Percentiles rank a stretch among this genome's conserved stretches.
Conservation (phyloP, 2,329 filamentous ascomycete species). For the Aspergillus vadensis region DNA sequence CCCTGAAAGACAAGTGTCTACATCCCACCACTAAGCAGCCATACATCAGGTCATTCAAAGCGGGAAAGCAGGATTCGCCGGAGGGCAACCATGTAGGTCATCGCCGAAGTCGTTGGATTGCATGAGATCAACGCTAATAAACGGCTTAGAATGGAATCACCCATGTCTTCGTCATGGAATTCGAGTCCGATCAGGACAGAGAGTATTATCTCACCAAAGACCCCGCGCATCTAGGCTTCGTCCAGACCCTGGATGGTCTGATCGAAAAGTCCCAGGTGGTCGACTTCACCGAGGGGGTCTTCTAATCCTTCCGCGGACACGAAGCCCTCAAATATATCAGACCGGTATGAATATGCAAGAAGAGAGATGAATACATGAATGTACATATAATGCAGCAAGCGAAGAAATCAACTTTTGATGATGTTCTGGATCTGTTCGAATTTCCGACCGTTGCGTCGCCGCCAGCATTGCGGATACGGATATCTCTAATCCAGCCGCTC, state of each 20-base stretch:
- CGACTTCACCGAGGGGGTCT: conserved; percentile 31
- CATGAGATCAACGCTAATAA: neutral
- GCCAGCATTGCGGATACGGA: neutral
- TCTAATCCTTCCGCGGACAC: neutral
- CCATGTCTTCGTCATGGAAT: conserved; percentile 70
- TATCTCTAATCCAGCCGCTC: neutral
- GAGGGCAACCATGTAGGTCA: conserved; percentile 60
- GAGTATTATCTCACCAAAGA: conserved; percentile 69
- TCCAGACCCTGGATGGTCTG: conserved; percentile 42
- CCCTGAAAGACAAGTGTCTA: conserved; percentile 59
- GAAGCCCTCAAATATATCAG: too few relatives aligned
- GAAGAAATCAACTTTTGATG: neutral
- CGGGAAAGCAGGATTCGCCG: conserved; percentile 63
- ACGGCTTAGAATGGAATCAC: conserved; percentile 54
- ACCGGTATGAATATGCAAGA: too few relatives aligned
- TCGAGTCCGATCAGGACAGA: conserved; percentile 63
- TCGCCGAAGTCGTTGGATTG: neutral
- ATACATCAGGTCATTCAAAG: conserved; percentile 63
- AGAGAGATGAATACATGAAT: neutral
- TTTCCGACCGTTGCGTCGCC: neutral
- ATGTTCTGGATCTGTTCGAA: neutral
- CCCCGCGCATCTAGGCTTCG: conserved; percentile 63
- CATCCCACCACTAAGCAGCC: conserved; percentile 59
- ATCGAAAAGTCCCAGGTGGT: conserved; percentile 39
- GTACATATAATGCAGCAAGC: neutral